Conservation (phyloP, 2,329 filamentous ascomycete species). For the Ceratocystis diversiconidia region DNA sequence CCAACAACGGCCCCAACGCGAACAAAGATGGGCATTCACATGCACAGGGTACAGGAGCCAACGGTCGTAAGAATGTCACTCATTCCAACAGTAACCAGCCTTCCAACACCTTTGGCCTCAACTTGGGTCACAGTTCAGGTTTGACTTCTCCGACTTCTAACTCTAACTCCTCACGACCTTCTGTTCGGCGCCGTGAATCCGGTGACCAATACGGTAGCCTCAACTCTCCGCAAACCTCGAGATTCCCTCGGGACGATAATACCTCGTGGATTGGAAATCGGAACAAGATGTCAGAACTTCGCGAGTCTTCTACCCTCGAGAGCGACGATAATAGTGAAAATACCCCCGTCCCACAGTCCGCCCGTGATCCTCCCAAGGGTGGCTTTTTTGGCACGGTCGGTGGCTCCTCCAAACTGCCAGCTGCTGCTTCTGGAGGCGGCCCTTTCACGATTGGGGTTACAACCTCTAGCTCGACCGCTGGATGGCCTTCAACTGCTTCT, state of each 20-base stretch:
- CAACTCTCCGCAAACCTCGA: slow-evolving; percentile 46
- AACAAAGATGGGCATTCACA: slow-evolving; percentile 14
- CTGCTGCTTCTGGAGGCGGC: slow-evolving; percentile 8
- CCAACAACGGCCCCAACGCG: slow-evolving; percentile 40
- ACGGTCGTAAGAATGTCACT: slow-evolving; percentile 68
- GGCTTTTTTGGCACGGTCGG: slow-evolving; percentile 16
- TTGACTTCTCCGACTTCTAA: slow-evolving; percentile 33
- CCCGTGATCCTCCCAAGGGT: slow-evolving; percentile 14
- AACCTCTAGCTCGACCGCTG: slow-evolving; percentile 31
- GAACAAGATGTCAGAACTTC: slow-evolving; percentile 22
- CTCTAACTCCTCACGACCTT: slow-evolving; percentile 57
- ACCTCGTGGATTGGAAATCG: slow-evolving; percentile 45
- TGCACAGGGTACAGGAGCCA: slow-evolving; percentile 37
- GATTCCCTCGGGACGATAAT: slow-evolving; percentile 49
- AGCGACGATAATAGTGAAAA: slow-evolving; percentile 31
- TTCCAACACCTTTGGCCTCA: slow-evolving; percentile 34
- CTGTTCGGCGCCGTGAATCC: slow-evolving; percentile 71
- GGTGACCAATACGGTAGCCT: slow-evolving; percentile 45
- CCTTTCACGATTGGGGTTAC: slow-evolving; percentile 29
- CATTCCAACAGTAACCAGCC: slow-evolving; percentile 42
- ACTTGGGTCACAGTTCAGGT: slow-evolving; percentile 29
- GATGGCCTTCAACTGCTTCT: slow-evolving; percentile 36
- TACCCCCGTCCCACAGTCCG: slow-evolving; percentile 20
- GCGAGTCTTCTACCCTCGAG: slow-evolving; percentile 36
- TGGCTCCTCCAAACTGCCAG: slow-evolving; percentile 3